Base-by-base conservation (phyloP, 352 stramenopile species). In the Globisporangium nagaii region DNA sequence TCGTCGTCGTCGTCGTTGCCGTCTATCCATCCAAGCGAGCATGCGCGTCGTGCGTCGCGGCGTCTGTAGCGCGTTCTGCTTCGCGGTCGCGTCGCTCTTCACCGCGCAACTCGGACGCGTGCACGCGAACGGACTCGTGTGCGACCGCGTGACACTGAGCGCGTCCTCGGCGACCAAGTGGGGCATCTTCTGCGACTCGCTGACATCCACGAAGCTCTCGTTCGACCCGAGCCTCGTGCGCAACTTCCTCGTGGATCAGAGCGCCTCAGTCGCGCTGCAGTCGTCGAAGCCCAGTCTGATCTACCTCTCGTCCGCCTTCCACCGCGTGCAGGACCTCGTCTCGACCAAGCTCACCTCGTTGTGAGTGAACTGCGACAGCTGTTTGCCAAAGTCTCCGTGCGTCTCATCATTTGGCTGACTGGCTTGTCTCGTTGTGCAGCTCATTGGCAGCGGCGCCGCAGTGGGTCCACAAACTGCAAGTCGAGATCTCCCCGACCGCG, bases 271-370 rank as follows among this genome's bases (percentile, higher is more conserved):
- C n/a, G 34, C 46, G 17, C 34, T 65, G 5, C 22, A 56, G 7
- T 60, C 61, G 15, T 9, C 24, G 24, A 31, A 13, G 22, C 36
- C 52, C 7, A 62, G 45, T 2, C 40, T 70, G 12, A 22, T 80
- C 17, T 51, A 71, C 11, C 56, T 82, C 17, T 79, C 75, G 3
- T 71, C 71, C 2, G 50, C 60, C 8, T 78, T 86, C 17, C 58
- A 58, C 2, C 36, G 58, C 24, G 37, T 86, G n/a, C 48, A 65
- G 22, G 35, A 51, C 12, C 69, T 86, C 22, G 34, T 60, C 10
- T 86, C 75, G 10, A 20, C 64, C 4, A 71, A 55, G 4, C 34
- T 83, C 36, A 77, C 60, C 8, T 62, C 34, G 1, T 81, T 86
- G 30, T 65, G 61, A 13, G 58, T 50, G 6, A 19, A n/a, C n/a